Evolutionary conservation across 2,329 filamentous ascomycete species (phyloP), one percentile per base, ranked within the genome.

Genomic region (Exophiala sp.): DNA sequence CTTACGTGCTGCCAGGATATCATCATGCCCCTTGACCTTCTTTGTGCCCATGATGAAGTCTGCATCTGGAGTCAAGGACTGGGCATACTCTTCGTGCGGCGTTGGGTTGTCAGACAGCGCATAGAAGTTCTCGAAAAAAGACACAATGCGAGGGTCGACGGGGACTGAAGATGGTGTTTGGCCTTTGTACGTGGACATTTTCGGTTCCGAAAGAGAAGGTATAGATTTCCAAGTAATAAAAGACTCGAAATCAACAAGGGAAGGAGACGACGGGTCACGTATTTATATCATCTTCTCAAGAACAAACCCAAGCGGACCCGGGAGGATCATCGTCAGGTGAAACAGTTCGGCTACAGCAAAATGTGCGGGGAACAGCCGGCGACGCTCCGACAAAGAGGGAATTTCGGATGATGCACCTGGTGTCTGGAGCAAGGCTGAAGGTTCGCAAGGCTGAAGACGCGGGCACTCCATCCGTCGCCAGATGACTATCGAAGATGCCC

Each of bases 1-100:
- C 58, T 74, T 70, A n/a, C 77, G 69, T 24, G 78, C 63, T 9
- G 66, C 63, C 3, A 78, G 66, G 55, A 80, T 79, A 52, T 75
- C 74, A 43, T 70, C 66, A 29, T 64, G 60, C 1, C 76, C 76
- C 8, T 65, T 63, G 5, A 60, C 71, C 34, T 62, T 68, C 57
- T 74, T 77, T 2, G 67, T 69, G 2, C 69, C 76, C 75, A 80
- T 79, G 29, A 78, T 68, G 43, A 80, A 56, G 6, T 66, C 72
- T 1, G 73, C 77, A 65, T 76, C 68, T 11, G 65, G 48, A 0
- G 75, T 73, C 55, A 78, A 78, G 18, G 63, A 65, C 6, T 70
- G 62, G 2, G 70, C 68, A 55, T 79, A 80, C 52, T 67, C 60
- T 8, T 74, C 69, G 57, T 79, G 73, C 11, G 69, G 72, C 42